These are phyloP conservation scores for Trifolium repens DNA, from an alignment of 306 rosid species.

Conservation along the genomic window DNA sequence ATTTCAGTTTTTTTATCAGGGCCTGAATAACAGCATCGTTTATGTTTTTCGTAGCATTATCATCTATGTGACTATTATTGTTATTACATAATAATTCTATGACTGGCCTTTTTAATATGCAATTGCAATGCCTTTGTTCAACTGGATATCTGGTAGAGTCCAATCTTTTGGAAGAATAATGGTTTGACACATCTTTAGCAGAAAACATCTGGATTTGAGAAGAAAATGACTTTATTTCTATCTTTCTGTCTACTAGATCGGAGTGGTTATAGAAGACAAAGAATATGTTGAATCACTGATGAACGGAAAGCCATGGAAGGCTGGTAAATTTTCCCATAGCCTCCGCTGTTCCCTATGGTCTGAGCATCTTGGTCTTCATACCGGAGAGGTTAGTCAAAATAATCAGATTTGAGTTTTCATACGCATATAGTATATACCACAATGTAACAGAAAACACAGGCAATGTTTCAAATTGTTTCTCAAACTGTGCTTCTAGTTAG, in stretches of 20 bases:
- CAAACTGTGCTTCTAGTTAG: neutral
- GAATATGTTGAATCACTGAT: conserved; percentile 70
- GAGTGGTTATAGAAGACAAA: conserved; percentile 86
- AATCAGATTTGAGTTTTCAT: conserved; percentile 10
- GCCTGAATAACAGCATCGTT: neutral
- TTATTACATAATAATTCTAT: neutral
- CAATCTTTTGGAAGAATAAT: neutral
- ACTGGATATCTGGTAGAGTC: neutral
- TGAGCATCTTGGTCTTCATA: conserved; percentile 88
- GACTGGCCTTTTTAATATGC: neutral
- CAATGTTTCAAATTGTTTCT: neutral
- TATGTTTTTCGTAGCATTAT: conserved; percentile 9
- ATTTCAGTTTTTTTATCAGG: conserved; percentile 10
- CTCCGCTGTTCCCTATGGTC: conserved; percentile 95
- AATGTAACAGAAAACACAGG: neutral
- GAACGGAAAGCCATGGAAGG: conserved; percentile 93
- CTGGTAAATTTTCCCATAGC: conserved; percentile 83
- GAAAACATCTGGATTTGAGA: conserved; percentile 1
- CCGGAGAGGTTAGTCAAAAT: conserved; percentile 67
- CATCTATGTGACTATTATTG: neutral
- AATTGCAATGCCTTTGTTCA: conserved; percentile 18
- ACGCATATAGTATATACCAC: neutral
- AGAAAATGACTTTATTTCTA: conserved; percentile 6
- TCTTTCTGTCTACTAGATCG: conserved; percentile 57
- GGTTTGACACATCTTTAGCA: neutral